Evolutionary conservation across 2,329 filamentous ascomycete genomes (phyloP).

Genomic region (Ascochyta koolunga): DNA sequence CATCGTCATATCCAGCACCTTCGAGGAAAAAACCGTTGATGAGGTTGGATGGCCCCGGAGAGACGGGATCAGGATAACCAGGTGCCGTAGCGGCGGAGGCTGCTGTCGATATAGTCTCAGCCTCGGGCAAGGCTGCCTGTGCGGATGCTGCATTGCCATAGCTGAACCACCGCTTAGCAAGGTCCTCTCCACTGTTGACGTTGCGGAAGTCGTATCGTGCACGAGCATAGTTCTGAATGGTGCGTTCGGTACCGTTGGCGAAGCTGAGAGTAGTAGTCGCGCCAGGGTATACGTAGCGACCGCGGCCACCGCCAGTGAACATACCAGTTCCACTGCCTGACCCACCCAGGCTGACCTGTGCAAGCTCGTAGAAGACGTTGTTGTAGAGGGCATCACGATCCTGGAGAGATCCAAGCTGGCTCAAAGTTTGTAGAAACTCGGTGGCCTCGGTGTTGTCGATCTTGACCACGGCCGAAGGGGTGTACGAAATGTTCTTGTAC

Average conservation of each 20-base stretch:
- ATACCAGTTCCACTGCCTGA: constrained; percentile 51
- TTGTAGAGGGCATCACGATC: constrained; percentile 65
- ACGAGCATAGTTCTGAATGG: constrained; percentile 52
- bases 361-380: constrained; percentile 55
- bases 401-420: constrained; percentile 57
- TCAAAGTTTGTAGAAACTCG: constrained; percentile 55
- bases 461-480: constrained; percentile 58
- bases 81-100: constrained; percentile 34
- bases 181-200: constrained; percentile 49
- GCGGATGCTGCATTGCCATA: constrained; percentile 24
- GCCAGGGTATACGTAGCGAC: constrained; percentile 52
- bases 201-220: constrained; percentile 47
- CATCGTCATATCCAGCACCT: constrained; percentile 51
- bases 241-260: constrained; percentile 51
- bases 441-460: constrained; percentile 63
- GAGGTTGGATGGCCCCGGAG: constrained; percentile 47
- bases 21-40: constrained; percentile 56
- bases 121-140: neutral
- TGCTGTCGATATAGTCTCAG: constrained; percentile 15
- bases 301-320: constrained; percentile 53
- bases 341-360: constrained; percentile 50
- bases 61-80: constrained; percentile 52
- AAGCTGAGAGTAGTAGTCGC: constrained; percentile 52
- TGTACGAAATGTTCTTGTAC: constrained; percentile 52
- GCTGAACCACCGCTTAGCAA: constrained; percentile 49